Base-by-base conservation (phyloP, 768 basidiomycete species). In the Mycena filopes region DNA sequence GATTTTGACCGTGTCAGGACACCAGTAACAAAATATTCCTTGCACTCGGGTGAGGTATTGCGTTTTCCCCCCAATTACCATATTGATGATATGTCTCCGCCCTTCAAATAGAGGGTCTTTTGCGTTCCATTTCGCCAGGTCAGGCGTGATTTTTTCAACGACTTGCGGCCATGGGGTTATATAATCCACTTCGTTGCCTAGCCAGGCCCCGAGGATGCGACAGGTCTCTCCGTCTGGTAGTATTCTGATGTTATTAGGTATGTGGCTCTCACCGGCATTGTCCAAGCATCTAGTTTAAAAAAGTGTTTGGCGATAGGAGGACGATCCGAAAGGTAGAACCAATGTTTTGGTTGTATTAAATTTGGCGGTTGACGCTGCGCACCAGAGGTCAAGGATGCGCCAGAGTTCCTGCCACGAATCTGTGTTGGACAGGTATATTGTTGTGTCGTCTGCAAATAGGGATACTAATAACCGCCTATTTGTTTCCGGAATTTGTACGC, bases 401-500 rank as follows among this genome's bases (percentile, higher is more conserved):
- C 43, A 45, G 20, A 45, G 33, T 12, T 47, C 46, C 15, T 25
- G 23, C 46, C 46, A 47, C 15, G 46, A 47, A 26, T 47, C 46
- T 23, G 25, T 26, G 2, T 23, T 3, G 12, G 46, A 47, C 36
- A 51, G 50, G 23, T 21, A 51, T 36, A 51, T 51, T 36, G 50
- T 51, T 9, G 50, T 51, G 23, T 51, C 50, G 23, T 51, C 50
- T 5, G 50, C 50, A n/a, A 51, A 51, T 8, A 51, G 33, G 2
- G 50, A 51, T 31, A 51, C 50, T 18, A 51, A 11, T 8, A 51
- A 33, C 9, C 29, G 16, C 13, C 50, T 16, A 21, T 51, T 25
- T 25, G 31, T 38, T 23, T 33, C 50, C 11, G 50, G 50, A 3
- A 51, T 11, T 2, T 36, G 13, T 10, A 51, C 16, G 11, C 50